Base-by-base conservation (phyloP, 495 filamentous ascomycete genomes). In the Podospora pseudocomata region DNA sequence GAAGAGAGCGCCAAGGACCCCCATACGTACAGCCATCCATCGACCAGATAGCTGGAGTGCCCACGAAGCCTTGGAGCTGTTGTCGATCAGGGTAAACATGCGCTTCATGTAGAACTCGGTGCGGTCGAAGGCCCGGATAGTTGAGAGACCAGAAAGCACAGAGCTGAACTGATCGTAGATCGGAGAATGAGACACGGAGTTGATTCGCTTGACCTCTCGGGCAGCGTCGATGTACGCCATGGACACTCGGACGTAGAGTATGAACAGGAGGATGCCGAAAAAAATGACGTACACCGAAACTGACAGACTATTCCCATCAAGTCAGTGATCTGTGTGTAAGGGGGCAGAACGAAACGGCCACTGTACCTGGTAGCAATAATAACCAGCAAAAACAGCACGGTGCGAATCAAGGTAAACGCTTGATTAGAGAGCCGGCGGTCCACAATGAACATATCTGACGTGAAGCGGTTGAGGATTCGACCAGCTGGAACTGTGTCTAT, bases 121-220 rank as follows among this genome's bases (percentile, higher is more conserved):
- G 63, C 84, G 85, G 20, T 73, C 81, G 69, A 86, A 92, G 0
- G 88, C 87, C 0, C 90, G 85, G 39, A 92, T 89, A 1, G 89
- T 91, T 15, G 81, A 77, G 4, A 91, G 76, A 3, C 90, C 90
- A 15, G 81, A 80, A 1, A 91, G 80, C 7, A 85, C 82, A 0
- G 85, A 82, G 4, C 82, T 83, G 67, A 91, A 87, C 13, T 85
- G 84, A 49, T 89, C 87, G 66, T 88, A 88, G 18, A 92, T 83
- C 2, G 88, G 89, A 5, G 83, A 86, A 67, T 86, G 86, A 2
- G 84, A 81, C 3, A 82, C 85, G 26, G 83, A 85, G 70, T 91
- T 86, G 0, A 91, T 78, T 5, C 90, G 79, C 71, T 91, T 91
- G 53, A 86, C 75, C 68, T 90, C 86, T 13, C 90, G 84, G 4